These are phyloP conservation scores for Silene coronaria DNA, from an alignment of 179 eudicot genomes.

Conservation along the genomic window DNA sequence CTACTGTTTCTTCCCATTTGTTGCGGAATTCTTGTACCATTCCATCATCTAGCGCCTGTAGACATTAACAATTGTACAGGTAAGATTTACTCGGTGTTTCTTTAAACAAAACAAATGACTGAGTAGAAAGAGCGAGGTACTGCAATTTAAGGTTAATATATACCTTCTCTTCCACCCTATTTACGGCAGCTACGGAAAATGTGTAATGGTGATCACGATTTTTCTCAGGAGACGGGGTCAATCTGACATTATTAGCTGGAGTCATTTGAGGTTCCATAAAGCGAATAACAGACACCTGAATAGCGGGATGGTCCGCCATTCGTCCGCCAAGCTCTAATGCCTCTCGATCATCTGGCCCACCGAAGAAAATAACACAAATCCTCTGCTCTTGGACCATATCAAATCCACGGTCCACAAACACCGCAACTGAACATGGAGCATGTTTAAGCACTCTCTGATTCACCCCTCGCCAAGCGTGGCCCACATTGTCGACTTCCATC, in stretches of 20 bases:
- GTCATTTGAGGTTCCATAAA: slow-evolving; percentile 26
- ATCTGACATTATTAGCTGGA: slow-evolving; percentile 16
- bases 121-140: neutral
- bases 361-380: slow-evolving; percentile 62
- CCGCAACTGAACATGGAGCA: slow-evolving; percentile 60
- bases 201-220: slow-evolving; percentile 39
- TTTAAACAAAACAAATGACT: neutral
- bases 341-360: slow-evolving; percentile 72
- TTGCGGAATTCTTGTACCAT: slow-evolving; percentile 31
- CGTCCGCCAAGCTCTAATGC: slow-evolving; percentile 55
- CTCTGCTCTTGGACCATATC: slow-evolving; percentile 28
- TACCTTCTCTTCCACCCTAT: slow-evolving; percentile 50
- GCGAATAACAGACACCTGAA: slow-evolving; percentile 44
- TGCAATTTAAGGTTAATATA: neutral
- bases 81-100: no score
- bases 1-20: slow-evolving; percentile 41
- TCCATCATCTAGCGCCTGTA: slow-evolving; percentile 45
- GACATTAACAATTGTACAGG: no score
- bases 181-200: slow-evolving; percentile 38
- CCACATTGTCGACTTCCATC: slow-evolving; percentile 40
- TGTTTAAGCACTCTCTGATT: slow-evolving; percentile 51
- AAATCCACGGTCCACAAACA: slow-evolving; percentile 63
- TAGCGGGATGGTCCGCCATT: slow-evolving; percentile 70
- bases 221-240: slow-evolving; percentile 45
- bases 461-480: slow-evolving; percentile 68